Percentiles rank a stretch among this genome's conserved stretches.
Evolutionary conservation across 2,329 filamentous ascomycete genomes (phyloP).

Genomic region (Colletotrichum shisoi): DNA sequence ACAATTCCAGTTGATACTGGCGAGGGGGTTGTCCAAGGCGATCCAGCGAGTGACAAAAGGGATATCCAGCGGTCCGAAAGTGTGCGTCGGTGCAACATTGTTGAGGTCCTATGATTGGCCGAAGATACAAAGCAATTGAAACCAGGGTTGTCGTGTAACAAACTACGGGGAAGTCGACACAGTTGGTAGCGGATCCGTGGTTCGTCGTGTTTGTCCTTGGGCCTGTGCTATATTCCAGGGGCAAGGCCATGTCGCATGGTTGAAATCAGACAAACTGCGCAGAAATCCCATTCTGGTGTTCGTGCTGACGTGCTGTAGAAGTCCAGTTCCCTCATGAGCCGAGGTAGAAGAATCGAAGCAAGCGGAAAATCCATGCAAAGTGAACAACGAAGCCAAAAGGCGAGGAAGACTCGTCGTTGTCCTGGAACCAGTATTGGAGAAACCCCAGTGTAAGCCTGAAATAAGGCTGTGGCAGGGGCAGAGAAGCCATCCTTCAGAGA

Average conservation of each 20-base stretch:
- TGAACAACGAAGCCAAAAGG: slow-evolving; percentile 25
- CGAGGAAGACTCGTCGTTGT: background rate
- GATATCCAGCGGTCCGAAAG: background rate
- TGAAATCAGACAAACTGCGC: background rate
- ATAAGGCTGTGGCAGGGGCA: slow-evolving; percentile 12
- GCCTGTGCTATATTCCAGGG: background rate
- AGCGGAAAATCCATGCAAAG: slow-evolving; percentile 34
- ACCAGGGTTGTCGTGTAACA: no score
- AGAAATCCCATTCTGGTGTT: background rate
- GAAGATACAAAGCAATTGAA: background rate
- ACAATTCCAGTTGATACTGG: background rate
- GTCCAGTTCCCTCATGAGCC: background rate
- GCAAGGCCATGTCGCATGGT: background rate
- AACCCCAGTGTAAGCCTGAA: slow-evolving; percentile 19
- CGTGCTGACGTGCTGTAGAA: background rate
- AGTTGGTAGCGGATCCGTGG: background rate
- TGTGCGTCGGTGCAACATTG: background rate
- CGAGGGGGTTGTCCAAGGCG: background rate
- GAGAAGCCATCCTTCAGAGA: background rate
- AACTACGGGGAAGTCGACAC: background rate
- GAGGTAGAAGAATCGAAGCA: slow-evolving; percentile 23
- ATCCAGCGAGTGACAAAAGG: slow-evolving; percentile 10
- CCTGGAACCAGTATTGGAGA: background rate
- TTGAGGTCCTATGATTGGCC: background rate
- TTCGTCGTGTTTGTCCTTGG: background rate